Conservation (phyloP, 2,329 filamentous ascomycete genomes). For the Phaeosphaeria sp. region DNA sequence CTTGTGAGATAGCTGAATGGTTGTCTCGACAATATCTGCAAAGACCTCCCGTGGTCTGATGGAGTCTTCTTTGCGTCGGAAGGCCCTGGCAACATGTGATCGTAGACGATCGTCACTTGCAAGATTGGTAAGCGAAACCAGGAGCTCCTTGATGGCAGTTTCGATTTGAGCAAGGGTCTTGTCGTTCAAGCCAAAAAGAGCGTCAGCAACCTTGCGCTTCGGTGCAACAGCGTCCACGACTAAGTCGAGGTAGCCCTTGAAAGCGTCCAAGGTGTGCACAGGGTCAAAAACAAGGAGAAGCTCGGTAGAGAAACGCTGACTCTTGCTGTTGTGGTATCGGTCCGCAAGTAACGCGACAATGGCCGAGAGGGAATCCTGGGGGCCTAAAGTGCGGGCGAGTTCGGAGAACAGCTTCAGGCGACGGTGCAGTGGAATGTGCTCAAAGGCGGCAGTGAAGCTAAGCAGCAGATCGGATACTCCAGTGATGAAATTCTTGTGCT, state of each 20-base stretch:
- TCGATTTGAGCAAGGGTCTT: slow-evolving; percentile 49
- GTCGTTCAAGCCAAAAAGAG: slow-evolving; percentile 69
- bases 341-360: slow-evolving; percentile 90
- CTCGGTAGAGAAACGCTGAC: slow-evolving; percentile 75
- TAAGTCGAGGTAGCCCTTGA: slow-evolving; percentile 78
- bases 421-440: slow-evolving; percentile 90
- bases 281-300: slow-evolving; percentile 76
- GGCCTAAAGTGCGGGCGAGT: slow-evolving; percentile 82
- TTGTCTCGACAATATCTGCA: slow-evolving; percentile 49
- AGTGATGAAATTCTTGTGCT: slow-evolving; percentile 77
- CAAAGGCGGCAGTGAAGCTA: slow-evolving; percentile 95
- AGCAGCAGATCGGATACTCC: slow-evolving; percentile 89
- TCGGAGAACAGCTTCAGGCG: slow-evolving; percentile 83
- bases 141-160: slow-evolving; percentile 44
- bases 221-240: slow-evolving; percentile 76
- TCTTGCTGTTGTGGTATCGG: slow-evolving; percentile 79
- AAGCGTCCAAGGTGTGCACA: slow-evolving; percentile 73
- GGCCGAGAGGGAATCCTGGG: slow-evolving; percentile 86
- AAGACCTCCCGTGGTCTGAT: slow-evolving; percentile 40
- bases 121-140: slow-evolving; percentile 49
- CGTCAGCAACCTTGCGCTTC: slow-evolving; percentile 74
- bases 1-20: slow-evolving; percentile 66
- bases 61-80: slow-evolving; percentile 35
- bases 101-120: slow-evolving; percentile 42
- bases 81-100: slow-evolving; percentile 38